Percentiles rank a stretch among this genome's conserved stretches.
Evolutionary conservation across 192 early-diverging fungal species (phyloP).

Genomic region (Podila verticillata): DNA sequence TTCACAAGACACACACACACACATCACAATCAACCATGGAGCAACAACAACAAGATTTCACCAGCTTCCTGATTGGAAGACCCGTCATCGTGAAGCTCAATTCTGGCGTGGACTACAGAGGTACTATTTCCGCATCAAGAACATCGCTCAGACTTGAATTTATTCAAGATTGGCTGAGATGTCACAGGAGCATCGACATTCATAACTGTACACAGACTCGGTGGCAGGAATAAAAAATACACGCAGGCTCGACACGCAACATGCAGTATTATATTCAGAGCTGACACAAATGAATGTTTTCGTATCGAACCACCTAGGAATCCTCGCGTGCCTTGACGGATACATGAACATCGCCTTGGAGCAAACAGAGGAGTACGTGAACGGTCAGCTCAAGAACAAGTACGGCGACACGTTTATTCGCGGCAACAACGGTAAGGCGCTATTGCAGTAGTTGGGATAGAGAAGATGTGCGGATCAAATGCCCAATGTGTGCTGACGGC

Average conservation of each 20-base stretch:
- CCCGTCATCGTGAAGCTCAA: conserved; percentile 93
- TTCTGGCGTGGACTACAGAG: conserved; percentile 96
- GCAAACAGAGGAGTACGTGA: conserved; percentile 94
- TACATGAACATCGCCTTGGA: conserved; percentile 99
- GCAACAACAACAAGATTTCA: conserved; percentile 88
- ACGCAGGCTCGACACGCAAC: no score
- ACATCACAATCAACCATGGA: conserved; percentile 18
- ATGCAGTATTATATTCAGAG: no score
- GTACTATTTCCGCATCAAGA: conserved; percentile 52
- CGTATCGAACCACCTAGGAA: conserved; percentile 57
- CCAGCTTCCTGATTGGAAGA: conserved; percentile 84
- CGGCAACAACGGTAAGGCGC: conserved; percentile 88
- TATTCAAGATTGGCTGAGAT: neutral
- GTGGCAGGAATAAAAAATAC: no score
- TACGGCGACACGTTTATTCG: conserved; percentile 98
- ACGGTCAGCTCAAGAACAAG: conserved; percentile 91
- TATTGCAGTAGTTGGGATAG: neutral
- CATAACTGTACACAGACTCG: no score
- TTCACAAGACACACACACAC: neutral
- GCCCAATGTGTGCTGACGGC: neutral
- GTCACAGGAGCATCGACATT: no score
- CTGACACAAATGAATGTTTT: neutral
- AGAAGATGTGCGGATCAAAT: neutral
- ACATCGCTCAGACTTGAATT: neutral
- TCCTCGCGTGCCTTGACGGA: conserved; percentile 92